These are phyloP conservation scores for Coniochaeta sp. DNA, from an alignment of 2,329 filamentous ascomycete genomes.

Conservation along the genomic window DNA sequence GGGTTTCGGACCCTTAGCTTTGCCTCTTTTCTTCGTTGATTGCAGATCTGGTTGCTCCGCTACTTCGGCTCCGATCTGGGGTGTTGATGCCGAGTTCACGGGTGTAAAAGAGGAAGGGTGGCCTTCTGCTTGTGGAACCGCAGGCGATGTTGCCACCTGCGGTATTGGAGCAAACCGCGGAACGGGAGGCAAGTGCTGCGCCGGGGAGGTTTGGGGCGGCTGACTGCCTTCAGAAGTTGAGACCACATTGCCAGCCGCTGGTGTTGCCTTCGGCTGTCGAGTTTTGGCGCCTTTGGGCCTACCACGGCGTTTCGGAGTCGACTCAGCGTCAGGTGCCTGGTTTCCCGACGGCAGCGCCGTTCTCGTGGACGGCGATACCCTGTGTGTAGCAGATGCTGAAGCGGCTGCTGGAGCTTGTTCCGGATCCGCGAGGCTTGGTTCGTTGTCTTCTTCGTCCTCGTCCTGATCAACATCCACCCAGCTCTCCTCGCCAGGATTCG, in stretches of 20 bases:
- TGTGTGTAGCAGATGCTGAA: not conserved
- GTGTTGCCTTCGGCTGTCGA: conserved; percentile 30
- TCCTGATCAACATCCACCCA: conserved; percentile 39
- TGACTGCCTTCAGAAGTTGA: not conserved
- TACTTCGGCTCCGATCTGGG: conserved; percentile 4
- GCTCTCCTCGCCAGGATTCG: conserved; percentile 26
- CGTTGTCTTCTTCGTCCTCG: conserved; percentile 19
- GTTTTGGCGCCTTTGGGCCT: conserved; percentile 48
- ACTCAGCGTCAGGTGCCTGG: conserved; percentile 5
- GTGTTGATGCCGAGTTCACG: conserved; percentile 8
- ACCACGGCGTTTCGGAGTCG: conserved; percentile 30
- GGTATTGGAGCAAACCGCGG: conserved; percentile 5
- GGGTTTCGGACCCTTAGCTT: conserved; percentile 40
- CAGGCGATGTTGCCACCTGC: not conserved
- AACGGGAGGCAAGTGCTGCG: not conserved
- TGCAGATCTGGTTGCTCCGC: conserved; percentile 4
- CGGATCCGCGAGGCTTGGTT: conserved; percentile 14
- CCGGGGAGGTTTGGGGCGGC: not conserved
- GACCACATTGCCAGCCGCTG: not conserved
- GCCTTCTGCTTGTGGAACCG: not conserved
- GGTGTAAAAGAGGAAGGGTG: not conserved
- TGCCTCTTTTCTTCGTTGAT: conserved; percentile 17
- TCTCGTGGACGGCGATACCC: not conserved
- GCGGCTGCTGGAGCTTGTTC: conserved; percentile 1
- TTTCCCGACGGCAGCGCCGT: not conserved